These are phyloP conservation scores for Wickerhamia fluorescens DNA, from an alignment of 805 yeast genomes.

Conservation along the genomic window DNA sequence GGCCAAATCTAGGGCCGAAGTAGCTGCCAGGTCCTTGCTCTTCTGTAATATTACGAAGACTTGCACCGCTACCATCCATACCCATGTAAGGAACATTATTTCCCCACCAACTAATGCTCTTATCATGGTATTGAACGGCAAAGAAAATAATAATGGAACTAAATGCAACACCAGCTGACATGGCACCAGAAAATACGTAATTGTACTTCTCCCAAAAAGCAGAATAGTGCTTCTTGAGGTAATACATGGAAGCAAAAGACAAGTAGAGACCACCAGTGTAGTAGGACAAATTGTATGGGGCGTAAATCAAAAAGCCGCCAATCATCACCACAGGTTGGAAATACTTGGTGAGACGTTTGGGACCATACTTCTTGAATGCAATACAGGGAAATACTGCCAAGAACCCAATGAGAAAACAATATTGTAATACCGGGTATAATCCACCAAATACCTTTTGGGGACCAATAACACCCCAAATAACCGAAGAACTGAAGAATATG, in stretches of 20 bases:
- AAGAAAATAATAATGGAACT: constrained; percentile 29
- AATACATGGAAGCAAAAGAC: constrained; percentile 20
- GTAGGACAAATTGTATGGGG: constrained; percentile 29
- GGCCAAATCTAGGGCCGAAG: constrained; percentile 29
- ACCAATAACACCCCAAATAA: constrained; percentile 56
- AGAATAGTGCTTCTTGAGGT: constrained; percentile 19
- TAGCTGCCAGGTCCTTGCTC: constrained; percentile 24
- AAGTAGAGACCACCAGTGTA: constrained; percentile 23
- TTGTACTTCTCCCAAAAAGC: constrained; percentile 33
- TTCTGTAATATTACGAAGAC: constrained; percentile 11
- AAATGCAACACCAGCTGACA: constrained; percentile 30
- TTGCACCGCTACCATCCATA: constrained; percentile 19
- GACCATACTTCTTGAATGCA: constrained; percentile 9
- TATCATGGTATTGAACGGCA: constrained; percentile 28
- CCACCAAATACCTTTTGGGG: constrained; percentile 25
- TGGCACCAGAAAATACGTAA: constrained; percentile 23
- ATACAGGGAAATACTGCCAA: constrained; percentile 16
- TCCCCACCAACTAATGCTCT: constrained; percentile 27
- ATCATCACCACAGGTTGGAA: constrained; percentile 30
- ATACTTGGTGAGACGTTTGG: constrained; percentile 14
- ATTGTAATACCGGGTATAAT: constrained; percentile 27
- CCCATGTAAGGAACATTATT: constrained; percentile 24
- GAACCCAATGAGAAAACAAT: constrained; percentile 28
- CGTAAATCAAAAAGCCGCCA: constrained; percentile 24
- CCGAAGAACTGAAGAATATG: constrained; percentile 45